Percentiles rank a stretch among this genome's conserved stretches.
Conservation (phyloP, 768 basidiomycete genomes). For the Suillus clintonianus region DNA sequence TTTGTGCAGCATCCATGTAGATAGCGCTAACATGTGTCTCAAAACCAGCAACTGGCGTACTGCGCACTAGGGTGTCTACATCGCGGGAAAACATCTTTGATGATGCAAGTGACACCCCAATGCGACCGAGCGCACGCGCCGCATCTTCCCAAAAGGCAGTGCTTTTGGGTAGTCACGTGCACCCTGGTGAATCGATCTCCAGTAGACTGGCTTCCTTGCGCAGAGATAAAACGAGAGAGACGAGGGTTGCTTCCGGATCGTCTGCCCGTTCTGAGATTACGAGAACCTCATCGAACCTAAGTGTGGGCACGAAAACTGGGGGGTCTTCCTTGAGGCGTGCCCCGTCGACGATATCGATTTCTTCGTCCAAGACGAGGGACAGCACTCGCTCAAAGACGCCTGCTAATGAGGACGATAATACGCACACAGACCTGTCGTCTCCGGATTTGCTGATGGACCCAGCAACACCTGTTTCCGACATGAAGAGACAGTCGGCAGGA, state of each 20-base stretch:
- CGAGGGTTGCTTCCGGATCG: neutral
- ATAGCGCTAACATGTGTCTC: neutral
- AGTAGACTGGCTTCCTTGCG: neutral
- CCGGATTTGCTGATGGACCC: conserved; percentile 34
- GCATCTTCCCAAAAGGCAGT: neutral
- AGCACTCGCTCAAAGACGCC: conserved; percentile 12
- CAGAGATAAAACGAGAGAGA: neutral
- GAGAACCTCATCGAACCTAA: neutral
- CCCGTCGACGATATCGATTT: neutral
- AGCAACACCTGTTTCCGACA: conserved; percentile 32
- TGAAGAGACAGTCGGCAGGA: conserved; percentile 21
- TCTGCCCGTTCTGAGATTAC: conserved; percentile 3
- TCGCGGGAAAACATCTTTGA: neutral
- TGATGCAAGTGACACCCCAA: neutral
- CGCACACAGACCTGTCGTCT: conserved; percentile 21
- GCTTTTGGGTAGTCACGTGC: neutral
- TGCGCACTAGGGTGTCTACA: neutral
- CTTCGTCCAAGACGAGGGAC: conserved; percentile 1
- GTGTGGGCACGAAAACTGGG: neutral
- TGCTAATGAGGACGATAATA: conserved; percentile 13
- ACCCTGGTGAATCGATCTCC: neutral
- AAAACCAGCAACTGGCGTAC: neutral
- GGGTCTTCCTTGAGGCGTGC: neutral
- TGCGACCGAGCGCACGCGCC: neutral
- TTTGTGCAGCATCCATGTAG: neutral